Evolutionary conservation across 345 rosid species (phyloP).

Genomic region (Heritiera littoralis): DNA sequence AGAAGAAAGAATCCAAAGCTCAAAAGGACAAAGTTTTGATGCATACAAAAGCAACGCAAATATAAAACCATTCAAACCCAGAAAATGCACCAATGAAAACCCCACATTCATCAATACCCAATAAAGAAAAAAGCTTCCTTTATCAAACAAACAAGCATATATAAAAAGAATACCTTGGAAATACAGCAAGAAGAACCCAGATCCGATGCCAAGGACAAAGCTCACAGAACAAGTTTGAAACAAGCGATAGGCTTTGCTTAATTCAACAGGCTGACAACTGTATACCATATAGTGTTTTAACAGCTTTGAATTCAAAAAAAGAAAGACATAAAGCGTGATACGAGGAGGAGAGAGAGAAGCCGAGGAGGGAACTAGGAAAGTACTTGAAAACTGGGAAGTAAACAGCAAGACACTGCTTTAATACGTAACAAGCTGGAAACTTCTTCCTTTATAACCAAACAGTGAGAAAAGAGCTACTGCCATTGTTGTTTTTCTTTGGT

Average conservation of each 20-base stretch:
- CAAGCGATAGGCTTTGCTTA: background rate
- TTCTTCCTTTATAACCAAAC: slow-evolving; percentile 4
- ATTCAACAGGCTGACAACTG: background rate
- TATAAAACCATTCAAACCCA: slow-evolving; percentile 10
- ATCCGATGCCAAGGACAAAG: slow-evolving; percentile 41
- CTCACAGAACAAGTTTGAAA: slow-evolving; percentile 12
- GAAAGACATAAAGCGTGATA: too few relatives aligned
- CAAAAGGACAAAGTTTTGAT: slow-evolving; percentile 15
- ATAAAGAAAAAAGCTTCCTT: slow-evolving; percentile 24
- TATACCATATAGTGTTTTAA: background rate
- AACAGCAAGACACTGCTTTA: background rate
- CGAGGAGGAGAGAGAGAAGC: background rate
- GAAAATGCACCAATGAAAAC: background rate
- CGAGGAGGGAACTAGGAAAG: slow-evolving; percentile 7
- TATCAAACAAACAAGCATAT: background rate
- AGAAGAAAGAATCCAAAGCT: background rate
- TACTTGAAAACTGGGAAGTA: background rate
- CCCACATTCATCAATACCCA: background rate
- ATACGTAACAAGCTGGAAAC: background rate
- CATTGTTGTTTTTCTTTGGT: background rate
- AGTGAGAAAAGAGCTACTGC: background rate
- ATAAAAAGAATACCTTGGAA: background rate
- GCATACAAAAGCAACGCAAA: slow-evolving; percentile 18
- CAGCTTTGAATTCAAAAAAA: background rate
- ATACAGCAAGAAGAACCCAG: slow-evolving; percentile 4